Evolutionary conservation across 805 yeast species (phyloP).

Genomic region (Candida ipomoeae): DNA sequence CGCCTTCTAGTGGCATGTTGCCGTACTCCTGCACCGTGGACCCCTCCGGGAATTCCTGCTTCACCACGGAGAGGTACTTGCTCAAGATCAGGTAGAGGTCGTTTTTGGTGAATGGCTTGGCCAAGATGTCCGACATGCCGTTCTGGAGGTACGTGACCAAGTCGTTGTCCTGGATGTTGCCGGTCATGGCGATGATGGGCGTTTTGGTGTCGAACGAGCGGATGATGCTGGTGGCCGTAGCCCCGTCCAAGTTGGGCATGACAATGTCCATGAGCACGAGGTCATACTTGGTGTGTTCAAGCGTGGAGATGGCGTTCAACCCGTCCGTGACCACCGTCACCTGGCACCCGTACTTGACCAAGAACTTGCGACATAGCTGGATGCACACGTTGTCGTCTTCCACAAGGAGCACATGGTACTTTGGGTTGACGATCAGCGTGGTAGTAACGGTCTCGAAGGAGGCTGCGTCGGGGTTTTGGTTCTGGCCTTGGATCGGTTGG

Average conservation of each 20-base stretch:
- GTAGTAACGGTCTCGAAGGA: slow-evolving; percentile 15
- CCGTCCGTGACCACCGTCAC: slow-evolving; percentile 95
- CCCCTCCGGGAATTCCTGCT: slow-evolving; percentile 15
- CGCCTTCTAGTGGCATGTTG: slow-evolving; percentile 11
- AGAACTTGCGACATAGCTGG: slow-evolving; percentile 74
- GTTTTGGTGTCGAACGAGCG: slow-evolving; percentile 79
- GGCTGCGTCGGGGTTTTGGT: not conserved
- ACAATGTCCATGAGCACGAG: slow-evolving; percentile 83
- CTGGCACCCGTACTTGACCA: slow-evolving; percentile 84
- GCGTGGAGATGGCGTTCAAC: slow-evolving; percentile 73
- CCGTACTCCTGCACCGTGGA: slow-evolving; percentile 12
- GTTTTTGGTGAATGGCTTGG: slow-evolving; percentile 89
- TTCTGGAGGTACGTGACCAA: slow-evolving; percentile 74
- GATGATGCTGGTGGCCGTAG: slow-evolving; percentile 85
- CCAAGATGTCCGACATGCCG: slow-evolving; percentile 89
- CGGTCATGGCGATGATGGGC: slow-evolving; percentile 93
- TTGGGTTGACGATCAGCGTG: slow-evolving; percentile 32
- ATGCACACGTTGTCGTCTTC: slow-evolving; percentile 83
- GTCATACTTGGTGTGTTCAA: slow-evolving; percentile 69
- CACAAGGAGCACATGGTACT: slow-evolving; percentile 69
- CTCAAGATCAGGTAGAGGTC: slow-evolving; percentile 75
- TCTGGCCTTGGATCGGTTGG: slow-evolving; percentile 3
- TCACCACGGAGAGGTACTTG: slow-evolving; percentile 52
- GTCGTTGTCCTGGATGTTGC: slow-evolving; percentile 80
- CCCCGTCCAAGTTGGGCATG: slow-evolving; percentile 86